Conservation (phyloP, 495 filamentous ascomycete species). For the Penicillium tannophilum region DNA sequence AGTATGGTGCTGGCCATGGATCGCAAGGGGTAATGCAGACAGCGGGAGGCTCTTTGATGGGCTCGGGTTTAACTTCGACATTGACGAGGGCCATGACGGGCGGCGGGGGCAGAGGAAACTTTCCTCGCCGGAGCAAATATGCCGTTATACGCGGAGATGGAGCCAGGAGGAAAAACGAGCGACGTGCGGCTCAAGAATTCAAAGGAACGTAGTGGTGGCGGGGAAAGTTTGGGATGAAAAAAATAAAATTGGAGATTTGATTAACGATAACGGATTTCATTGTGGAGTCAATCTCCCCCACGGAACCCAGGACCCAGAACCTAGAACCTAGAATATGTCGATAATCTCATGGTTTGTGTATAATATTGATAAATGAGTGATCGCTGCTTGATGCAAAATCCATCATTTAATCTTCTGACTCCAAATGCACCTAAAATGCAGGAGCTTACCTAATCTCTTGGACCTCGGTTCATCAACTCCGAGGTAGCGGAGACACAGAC, state of each 20-base stretch:
- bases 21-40: constrained; percentile 64
- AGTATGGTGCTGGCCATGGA: constrained; percentile 70
- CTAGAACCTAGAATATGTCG: neutral
- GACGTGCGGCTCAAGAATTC: neutral
- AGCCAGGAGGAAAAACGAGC: constrained; percentile 48
- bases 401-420: neutral
- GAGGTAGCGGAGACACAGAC: constrained; percentile 19
- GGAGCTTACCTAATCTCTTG: constrained; percentile 27
- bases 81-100: constrained; percentile 59
- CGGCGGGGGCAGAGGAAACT: constrained; percentile 39
- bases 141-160: constrained; percentile 60
- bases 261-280: constrained; percentile 6
- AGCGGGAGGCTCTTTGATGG: constrained; percentile 48
- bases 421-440: neutral
- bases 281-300: neutral
- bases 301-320: neutral
- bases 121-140: constrained; percentile 59
- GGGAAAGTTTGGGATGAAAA: constrained; percentile 21
- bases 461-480: constrained; percentile 26
- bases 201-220: constrained; percentile 6
- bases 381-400: too few species aligned
- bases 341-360: too few species aligned
- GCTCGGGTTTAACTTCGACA: constrained; percentile 42
- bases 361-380: too few species aligned
- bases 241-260: constrained; percentile 11